Conservation (phyloP, 257 asterid genomes). For the Voacanga thouarsii region DNA sequence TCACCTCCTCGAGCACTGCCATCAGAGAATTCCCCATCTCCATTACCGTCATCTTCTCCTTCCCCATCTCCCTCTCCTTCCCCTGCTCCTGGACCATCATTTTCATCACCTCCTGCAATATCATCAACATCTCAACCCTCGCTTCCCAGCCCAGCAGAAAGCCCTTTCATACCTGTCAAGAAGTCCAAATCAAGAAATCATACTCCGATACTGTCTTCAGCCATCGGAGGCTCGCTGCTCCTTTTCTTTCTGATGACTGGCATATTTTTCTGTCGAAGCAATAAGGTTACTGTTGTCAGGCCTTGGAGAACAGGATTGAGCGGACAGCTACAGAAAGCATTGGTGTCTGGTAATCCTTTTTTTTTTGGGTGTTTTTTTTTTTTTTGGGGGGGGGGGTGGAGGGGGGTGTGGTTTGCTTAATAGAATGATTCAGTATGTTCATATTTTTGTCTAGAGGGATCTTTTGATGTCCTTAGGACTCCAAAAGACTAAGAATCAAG, state of each 20-base stretch:
- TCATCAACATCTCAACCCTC: conserved; percentile 37
- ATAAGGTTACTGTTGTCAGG: conserved; percentile 69
- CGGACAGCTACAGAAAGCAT: conserved; percentile 89
- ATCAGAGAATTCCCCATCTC: neutral
- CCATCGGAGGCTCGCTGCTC: conserved; percentile 55
- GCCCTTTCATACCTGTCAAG: conserved; percentile 15
- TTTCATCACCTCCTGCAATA: conserved; percentile 29
- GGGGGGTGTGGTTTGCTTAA: neutral
- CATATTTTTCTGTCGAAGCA: conserved; percentile 34
- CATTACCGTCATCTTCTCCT: conserved; percentile 16
- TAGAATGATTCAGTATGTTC: neutral
- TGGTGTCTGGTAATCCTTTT: conserved; percentile 57
- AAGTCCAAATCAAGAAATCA: conserved; percentile 11
- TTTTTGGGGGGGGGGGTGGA: too few relatives aligned
- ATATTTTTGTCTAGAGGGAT: neutral
- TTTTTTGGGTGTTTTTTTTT: too few relatives aligned
- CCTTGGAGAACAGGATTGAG: conserved; percentile 97
- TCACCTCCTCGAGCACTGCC: neutral
- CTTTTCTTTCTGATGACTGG: conserved; percentile 34
- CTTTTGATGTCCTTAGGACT: neutral
- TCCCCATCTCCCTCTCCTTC: conserved; percentile 24
- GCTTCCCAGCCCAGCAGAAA: conserved; percentile 20
- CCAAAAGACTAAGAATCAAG: neutral
- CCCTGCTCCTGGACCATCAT: conserved; percentile 35
- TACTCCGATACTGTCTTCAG: conserved; percentile 34